Evolutionary conservation across 2,329 filamentous ascomycete genomes (phyloP).

Genomic region (Fusarium paranaense): DNA sequence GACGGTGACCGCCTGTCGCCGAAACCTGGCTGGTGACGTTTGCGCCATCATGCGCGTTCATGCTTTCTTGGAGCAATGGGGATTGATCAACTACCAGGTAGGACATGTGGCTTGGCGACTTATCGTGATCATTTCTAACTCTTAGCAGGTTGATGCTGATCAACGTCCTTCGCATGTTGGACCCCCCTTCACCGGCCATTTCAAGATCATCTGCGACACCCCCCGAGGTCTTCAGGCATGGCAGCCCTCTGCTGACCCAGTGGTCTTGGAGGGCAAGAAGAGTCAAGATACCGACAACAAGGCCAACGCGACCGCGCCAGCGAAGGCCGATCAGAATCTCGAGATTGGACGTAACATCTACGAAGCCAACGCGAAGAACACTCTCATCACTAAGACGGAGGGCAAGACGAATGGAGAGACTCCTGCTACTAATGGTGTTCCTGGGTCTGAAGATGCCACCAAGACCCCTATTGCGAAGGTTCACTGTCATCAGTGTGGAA

Average conservation of each 20-base stretch:
- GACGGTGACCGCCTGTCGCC: constrained; percentile 93
- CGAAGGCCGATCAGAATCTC: constrained; percentile 88
- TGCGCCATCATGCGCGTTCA: constrained; percentile 99
- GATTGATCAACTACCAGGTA: constrained; percentile 98
- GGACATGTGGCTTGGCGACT: background rate
- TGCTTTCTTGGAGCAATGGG: constrained; percentile 98
- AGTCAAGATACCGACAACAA: constrained; percentile 78
- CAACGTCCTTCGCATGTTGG: constrained; percentile 95
- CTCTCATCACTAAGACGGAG: constrained; percentile 76
- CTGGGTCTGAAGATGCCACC: constrained; percentile 68
- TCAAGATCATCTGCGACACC: constrained; percentile 95
- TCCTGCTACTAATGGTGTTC: constrained; percentile 72
- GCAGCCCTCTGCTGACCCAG: constrained; percentile 86
- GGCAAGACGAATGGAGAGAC: constrained; percentile 82
- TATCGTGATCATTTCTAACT: constrained; percentile 44
- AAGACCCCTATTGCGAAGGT: constrained; percentile 76
- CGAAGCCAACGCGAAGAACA: constrained; percentile 85
- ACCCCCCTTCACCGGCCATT: constrained; percentile 96
- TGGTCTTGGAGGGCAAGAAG: constrained; percentile 71
- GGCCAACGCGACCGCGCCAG: constrained; percentile 71
- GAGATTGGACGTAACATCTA: constrained; percentile 96
- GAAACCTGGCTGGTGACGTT: constrained; percentile 96
- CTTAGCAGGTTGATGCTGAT: constrained; percentile 87
- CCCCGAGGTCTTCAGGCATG: constrained; percentile 94
- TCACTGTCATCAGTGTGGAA: constrained; percentile 91